These are phyloP conservation scores for Penicillium sp. DNA, from an alignment of 2,329 filamentous ascomycete species.

Conservation along the genomic window DNA sequence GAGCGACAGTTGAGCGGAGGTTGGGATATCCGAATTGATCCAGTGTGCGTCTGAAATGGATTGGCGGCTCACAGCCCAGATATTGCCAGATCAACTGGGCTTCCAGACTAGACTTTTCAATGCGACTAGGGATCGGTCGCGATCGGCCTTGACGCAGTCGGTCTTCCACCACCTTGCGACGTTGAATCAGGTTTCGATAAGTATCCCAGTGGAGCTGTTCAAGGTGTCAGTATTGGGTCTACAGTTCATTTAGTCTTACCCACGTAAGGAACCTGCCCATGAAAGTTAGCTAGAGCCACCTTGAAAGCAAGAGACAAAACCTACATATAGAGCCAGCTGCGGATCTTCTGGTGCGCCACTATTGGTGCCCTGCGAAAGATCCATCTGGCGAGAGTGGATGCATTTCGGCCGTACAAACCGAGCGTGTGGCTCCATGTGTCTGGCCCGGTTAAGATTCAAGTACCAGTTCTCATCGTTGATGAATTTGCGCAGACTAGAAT, in stretches of 20 bases:
- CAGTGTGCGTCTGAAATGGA: constrained; percentile 61
- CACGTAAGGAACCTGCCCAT: constrained; percentile 30
- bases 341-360: constrained; percentile 17
- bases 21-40: constrained; percentile 65
- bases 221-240: not conserved
- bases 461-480: constrained; percentile 39
- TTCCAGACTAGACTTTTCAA: constrained; percentile 57
- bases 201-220: constrained; percentile 61
- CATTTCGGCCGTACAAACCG: constrained; percentile 39
- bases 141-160: constrained; percentile 55
- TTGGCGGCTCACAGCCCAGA: constrained; percentile 58
- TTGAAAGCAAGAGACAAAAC: constrained; percentile 7
- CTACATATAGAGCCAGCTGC: constrained; percentile 33
- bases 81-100: constrained; percentile 62
- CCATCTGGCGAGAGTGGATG: constrained; percentile 31
- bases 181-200: constrained; percentile 56
- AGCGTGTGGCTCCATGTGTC: constrained; percentile 42
- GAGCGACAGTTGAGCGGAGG: constrained; percentile 57
- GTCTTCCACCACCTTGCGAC: constrained; percentile 55
- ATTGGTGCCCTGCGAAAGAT: constrained; percentile 15
- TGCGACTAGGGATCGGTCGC: constrained; percentile 54
- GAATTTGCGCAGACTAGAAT: constrained; percentile 40
- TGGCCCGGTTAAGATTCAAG: constrained; percentile 35
- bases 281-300: not conserved
- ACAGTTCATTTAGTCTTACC: constrained; percentile 2